Evolutionary conservation across 1,284 basidiomycete species (phyloP), one percentile per base, ranked within the genome.

Genomic region (Trichosporon inkin): DNA sequence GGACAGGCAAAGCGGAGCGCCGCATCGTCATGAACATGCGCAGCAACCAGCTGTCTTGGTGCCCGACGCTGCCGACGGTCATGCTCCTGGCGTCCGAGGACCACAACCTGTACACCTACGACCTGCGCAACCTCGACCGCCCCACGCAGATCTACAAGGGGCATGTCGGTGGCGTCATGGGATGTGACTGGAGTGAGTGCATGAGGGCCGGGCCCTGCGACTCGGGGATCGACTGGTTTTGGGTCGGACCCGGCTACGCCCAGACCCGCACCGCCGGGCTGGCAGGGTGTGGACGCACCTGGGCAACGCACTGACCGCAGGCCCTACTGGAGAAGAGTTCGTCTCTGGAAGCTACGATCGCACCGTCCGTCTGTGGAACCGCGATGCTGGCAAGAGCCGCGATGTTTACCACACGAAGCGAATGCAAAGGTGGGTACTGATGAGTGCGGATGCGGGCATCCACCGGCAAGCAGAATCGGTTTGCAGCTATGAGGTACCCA

Each of bases 341-440:
- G 92, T 96, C 36, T 92, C 90, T 61, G 96, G 95, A 22, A 90
- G 91, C 0, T 99, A 95, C 86, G 96, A 99, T 77, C 84, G 94
- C 55, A 98, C 94, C 0, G 83, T 98, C 38, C 82, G 95, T 55
- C 84, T 99, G 74, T 99, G 95, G 95, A 87, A 89, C 66, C 87
- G 92, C 66, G 90, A 90, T 34, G 84, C 84, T 51, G 94, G 93
- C 3, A 86, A 86, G 59, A 83, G 84, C 3, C 86, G 90, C 19
- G 95, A 98, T 74, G 87, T 94, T 5, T 99, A 99, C 76, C 95
- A 99, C 79, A 95, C 92, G 22, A 98, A 98, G 80, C 89, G 96
- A 41, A 99, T 99, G 96, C 95, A 99, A 77, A 85, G 93, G 88
- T 91, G 56, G 55, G 82, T 69, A 10, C 35, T 10, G 37, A 24